Evolutionary conservation across 176 grass and related monocot genomes (phyloP).

Genomic region (Lolium perenne): DNA sequence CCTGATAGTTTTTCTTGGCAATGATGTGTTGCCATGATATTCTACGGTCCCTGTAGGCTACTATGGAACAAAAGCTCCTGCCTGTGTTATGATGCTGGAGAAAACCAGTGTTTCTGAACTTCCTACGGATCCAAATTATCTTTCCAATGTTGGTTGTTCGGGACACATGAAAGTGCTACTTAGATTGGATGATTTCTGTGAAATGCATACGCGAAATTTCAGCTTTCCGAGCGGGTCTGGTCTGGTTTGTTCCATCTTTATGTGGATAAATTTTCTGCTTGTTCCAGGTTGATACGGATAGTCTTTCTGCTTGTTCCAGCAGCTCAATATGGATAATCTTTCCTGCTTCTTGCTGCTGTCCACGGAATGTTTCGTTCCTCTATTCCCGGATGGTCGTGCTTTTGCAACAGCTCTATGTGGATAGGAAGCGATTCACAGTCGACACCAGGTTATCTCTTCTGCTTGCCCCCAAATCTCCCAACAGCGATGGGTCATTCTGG

Average conservation of each 20-base stretch:
- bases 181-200: background rate
- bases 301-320: background rate
- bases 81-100: background rate
- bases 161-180: background rate
- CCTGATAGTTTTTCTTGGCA: background rate
- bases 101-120: conserved; percentile 20
- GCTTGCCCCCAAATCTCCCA: background rate
- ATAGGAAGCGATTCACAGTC: background rate
- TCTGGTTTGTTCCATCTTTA: background rate
- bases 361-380: background rate
- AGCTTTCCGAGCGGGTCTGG: background rate
- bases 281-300: background rate
- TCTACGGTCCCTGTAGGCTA: background rate
- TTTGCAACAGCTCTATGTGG: conserved; percentile 1
- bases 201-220: background rate
- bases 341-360: background rate
- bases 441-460: conserved; percentile 30
- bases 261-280: background rate
- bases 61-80: background rate
- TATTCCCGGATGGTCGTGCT: background rate
- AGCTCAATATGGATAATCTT: background rate
- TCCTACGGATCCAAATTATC: background rate
- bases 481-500: conserved; percentile 14
- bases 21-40: background rate
- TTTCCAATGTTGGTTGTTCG: background rate